Base-by-base conservation (phyloP, 257 asterid genomes). In the Solanum sitiens region DNA sequence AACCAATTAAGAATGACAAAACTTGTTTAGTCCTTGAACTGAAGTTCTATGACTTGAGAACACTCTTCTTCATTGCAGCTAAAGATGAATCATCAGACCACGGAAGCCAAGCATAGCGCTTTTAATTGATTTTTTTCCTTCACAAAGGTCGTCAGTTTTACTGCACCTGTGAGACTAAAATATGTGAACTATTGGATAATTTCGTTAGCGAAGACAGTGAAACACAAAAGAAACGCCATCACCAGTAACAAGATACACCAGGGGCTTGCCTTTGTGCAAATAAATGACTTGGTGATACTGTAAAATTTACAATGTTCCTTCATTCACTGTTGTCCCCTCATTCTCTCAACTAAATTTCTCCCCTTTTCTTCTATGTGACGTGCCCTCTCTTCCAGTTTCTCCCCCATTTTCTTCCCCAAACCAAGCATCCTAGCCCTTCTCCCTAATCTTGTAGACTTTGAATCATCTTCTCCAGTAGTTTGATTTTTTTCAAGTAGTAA, bases 401-500 rank as follows among this genome's bases (percentile, higher is more conserved):
- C 98, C 42, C 98, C 98, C 95, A 95, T 90, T 90, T 94, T 97
- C 94, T 95, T 97, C 87, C 98, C 94, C 86, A 97, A 91, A 85
- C 97, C 98, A 67, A 93, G 94, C 98, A 97, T 91, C 73, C 95
- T 92, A 74, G 95, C 98, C 91, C 86, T 92, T 10, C 96, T 87
- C 18, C 98, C 96, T 40, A 92, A 44, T 92, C 94, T 93, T 89
- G 88, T 92, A 4, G 83, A 80, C 13, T 88, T 44, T 47, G 94
- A 95, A 86, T 96, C 98, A 53, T 94, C 97, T 53, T 92, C 98
- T 32, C 87, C 30, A 47, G 84, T 33, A 87, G 53, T 85, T 68
- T 88, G 88, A 84, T 32, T 83, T 63, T 80, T 92, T 53, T 90
- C 96, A 27, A 83, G 21, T 84, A 77, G 83, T 47, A 30, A 50